These are phyloP conservation scores for Ophiostoma sp. DNA, from an alignment of 2,329 filamentous ascomycete genomes.

Conservation along the genomic window DNA sequence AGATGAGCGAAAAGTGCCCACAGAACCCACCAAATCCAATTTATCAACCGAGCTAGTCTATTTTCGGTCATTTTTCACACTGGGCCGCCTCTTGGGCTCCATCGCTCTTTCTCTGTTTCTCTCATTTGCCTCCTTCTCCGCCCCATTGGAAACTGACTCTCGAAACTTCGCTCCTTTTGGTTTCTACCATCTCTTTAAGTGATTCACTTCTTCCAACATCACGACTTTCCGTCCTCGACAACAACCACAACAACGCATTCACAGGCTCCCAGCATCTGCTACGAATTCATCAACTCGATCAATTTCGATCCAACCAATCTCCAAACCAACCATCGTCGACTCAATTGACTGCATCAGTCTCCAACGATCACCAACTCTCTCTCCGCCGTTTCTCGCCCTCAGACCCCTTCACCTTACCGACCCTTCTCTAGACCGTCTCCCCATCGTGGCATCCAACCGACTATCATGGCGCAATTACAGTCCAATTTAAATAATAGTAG, in stretches of 20 bases:
- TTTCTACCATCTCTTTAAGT: neutral
- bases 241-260: neutral
- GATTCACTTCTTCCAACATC: neutral
- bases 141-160: neutral
- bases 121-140: constrained; percentile 7
- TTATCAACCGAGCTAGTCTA: neutral
- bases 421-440: neutral
- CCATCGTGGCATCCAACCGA: constrained; percentile 37
- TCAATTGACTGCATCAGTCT: neutral
- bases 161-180: neutral
- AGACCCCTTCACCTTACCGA: neutral
- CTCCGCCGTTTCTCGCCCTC: neutral
- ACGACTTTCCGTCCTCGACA: neutral
- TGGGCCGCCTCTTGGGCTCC: neutral
- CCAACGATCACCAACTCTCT: neutral
- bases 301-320: neutral
- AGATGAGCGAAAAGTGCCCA: neutral
- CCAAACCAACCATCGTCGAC: neutral
- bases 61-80: constrained; percentile 6
- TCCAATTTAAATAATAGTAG: constrained; percentile 68
- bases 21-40: neutral
- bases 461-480: constrained; percentile 65
- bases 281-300: neutral
- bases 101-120: neutral
- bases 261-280: neutral